Percentiles rank a stretch among this genome's conserved stretches.
Evolutionary conservation across 2,329 filamentous ascomycete genomes (phyloP).

Genomic region (Scedosporium dehoogii): DNA sequence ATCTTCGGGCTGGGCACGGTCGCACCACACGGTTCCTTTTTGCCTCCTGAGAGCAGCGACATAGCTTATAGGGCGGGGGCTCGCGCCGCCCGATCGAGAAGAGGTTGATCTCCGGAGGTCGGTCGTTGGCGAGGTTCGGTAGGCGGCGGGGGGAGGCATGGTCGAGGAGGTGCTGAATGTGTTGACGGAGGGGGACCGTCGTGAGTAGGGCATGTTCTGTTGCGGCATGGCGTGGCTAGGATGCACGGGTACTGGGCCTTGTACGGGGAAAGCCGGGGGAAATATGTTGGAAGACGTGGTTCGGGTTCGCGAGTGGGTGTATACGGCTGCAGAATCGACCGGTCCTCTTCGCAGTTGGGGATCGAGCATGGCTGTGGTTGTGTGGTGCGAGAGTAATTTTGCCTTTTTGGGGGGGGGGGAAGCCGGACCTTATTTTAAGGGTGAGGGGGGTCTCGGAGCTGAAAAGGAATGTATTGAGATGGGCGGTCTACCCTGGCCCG

Average conservation of each 20-base stretch:
- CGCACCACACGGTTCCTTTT: constrained; percentile 98
- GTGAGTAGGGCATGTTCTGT: constrained; percentile 4
- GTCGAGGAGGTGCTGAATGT: constrained; percentile 63
- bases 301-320: constrained; percentile 44
- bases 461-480: not conserved
- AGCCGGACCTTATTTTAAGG: not conserved
- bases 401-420: not conserved
- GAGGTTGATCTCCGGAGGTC: constrained; percentile 71
- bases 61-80: constrained; percentile 58
- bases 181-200: constrained; percentile 54
- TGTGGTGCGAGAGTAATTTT: not conserved
- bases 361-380: constrained; percentile 7
- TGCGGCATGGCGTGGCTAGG: constrained; percentile 7
- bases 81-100: constrained; percentile 54
- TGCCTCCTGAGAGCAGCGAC: constrained; percentile 94
- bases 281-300: constrained; percentile 48
- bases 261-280: constrained; percentile 19
- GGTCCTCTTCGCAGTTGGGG: constrained; percentile 15
- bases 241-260: constrained; percentile 8
- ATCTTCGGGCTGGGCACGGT: constrained; percentile 86
- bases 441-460: not conserved
- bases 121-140: constrained; percentile 42
- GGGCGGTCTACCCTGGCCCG: not conserved
- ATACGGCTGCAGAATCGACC: constrained; percentile 22
- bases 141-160: constrained; percentile 47